Percentiles rank a stretch among this genome's conserved stretches.
Conservation (phyloP, 164 flowering plant species). For the Tetracentron sinense region DNA sequence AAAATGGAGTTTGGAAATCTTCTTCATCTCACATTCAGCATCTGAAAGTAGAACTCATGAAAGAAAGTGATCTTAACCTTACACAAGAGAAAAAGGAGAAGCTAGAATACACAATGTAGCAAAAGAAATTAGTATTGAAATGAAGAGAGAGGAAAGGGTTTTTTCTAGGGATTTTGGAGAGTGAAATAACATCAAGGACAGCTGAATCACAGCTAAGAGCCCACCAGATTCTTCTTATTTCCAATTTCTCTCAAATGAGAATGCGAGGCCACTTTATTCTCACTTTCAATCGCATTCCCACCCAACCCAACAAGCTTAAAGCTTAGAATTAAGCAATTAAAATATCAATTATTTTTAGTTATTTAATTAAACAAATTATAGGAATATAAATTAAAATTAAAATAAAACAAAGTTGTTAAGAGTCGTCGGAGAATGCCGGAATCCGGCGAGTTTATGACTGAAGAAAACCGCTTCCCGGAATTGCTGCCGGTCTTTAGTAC, state of each 20-base stretch:
- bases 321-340: background rate
- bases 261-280: conserved; percentile 16
- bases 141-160: conserved; percentile 8
- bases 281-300: conserved; percentile 10
- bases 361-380: background rate
- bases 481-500: background rate
- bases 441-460: no score
- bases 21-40: conserved; percentile 64
- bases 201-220: conserved; percentile 58
- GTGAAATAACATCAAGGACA: conserved; percentile 22
- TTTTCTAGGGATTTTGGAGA: conserved; percentile 24
- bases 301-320: conserved; percentile 2
- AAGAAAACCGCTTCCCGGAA: conserved; percentile 5
- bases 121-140: no score
- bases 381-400: background rate
- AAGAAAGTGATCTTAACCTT: no score
- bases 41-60: no score
- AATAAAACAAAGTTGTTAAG: no score
- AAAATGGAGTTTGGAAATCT: conserved; percentile 14
- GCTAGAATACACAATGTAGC: conserved; percentile 2
- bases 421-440: no score
- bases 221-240: conserved; percentile 44
- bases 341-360: background rate
- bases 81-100: conserved; percentile 10
- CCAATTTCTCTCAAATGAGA: conserved; percentile 1